Percentiles rank a stretch among this genome's conserved stretches.
Evolutionary conservation across 192 early-diverging fungal species (phyloP).

Genomic region (Rhizophagus prolifer): DNA sequence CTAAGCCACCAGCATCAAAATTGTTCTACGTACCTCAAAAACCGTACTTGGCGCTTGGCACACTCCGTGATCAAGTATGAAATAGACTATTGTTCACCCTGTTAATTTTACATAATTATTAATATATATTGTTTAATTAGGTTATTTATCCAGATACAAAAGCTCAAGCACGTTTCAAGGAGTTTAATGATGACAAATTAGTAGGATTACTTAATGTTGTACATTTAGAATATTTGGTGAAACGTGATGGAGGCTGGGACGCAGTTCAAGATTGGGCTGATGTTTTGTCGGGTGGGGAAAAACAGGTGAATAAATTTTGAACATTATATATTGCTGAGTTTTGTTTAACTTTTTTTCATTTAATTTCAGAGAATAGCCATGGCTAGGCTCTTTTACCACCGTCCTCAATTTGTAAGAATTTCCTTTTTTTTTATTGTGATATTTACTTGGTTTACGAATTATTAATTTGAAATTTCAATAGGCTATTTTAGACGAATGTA

Average conservation of each 20-base stretch:
- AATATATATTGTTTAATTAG: slow-evolving; percentile 31
- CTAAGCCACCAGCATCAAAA: slow-evolving; percentile 56
- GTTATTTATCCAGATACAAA: slow-evolving; percentile 80
- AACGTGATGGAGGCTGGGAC: slow-evolving; percentile 72
- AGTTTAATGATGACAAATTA: slow-evolving; percentile 66
- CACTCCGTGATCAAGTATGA: slow-evolving; percentile 75
- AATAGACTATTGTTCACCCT: neutral
- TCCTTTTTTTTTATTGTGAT: neutral
- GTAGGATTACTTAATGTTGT: slow-evolving; percentile 65
- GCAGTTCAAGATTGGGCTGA: slow-evolving; percentile 76
- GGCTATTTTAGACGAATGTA: slow-evolving; percentile 77
- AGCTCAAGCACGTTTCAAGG: slow-evolving; percentile 55
- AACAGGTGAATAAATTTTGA: slow-evolving; percentile 39
- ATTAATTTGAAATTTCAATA: slow-evolving; percentile 8
- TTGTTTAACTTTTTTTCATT: slow-evolving; percentile 6
- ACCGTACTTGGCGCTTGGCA: slow-evolving; percentile 78
- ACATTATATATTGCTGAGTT: neutral
- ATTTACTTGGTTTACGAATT: too few relatives aligned
- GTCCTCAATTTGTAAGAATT: slow-evolving; percentile 67
- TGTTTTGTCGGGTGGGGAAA: slow-evolving; percentile 81
- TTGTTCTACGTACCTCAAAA: slow-evolving; percentile 90
- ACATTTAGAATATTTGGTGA: slow-evolving; percentile 67
- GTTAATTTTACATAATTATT: neutral
- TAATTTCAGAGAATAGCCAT: slow-evolving; percentile 58
- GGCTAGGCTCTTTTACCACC: slow-evolving; percentile 86